These are phyloP conservation scores for Phascolomyces articulosus DNA, from an alignment of 371 early-diverging fungal species.

Conservation along the genomic window DNA sequence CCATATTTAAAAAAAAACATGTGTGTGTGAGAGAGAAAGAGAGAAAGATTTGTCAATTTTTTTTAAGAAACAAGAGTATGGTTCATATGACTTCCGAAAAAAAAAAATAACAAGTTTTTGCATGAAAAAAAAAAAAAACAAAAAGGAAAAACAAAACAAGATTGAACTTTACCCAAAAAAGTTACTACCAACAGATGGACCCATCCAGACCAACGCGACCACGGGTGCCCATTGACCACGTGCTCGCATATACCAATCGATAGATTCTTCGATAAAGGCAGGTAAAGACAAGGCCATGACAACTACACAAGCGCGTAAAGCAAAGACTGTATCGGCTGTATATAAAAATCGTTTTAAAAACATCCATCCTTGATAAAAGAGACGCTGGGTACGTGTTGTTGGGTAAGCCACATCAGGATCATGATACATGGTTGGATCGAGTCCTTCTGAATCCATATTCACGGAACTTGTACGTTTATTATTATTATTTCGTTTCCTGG, in stretches of 20 bases:
- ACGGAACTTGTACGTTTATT: too few species aligned
- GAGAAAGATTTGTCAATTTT: background rate
- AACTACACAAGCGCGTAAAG: slow-evolving; percentile 36
- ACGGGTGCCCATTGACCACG: slow-evolving; percentile 52
- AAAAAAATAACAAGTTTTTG: too few species aligned
- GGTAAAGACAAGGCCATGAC: slow-evolving; percentile 39
- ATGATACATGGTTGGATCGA: slow-evolving; percentile 39
- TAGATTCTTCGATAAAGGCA: slow-evolving; percentile 35
- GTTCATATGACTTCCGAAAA: too few species aligned
- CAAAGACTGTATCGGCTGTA: slow-evolving; percentile 40
- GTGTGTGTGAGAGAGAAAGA: background rate
- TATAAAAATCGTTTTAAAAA: slow-evolving; percentile 30
- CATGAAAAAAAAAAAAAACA: too few species aligned
- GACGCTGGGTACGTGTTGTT: slow-evolving; percentile 26
- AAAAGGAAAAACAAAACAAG: background rate
- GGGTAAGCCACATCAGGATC: slow-evolving; percentile 52
- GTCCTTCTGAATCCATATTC: background rate
- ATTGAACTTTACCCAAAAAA: slow-evolving; percentile 41
- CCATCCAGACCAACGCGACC: slow-evolving; percentile 56
- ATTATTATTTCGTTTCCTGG: background rate
- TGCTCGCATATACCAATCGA: slow-evolving; percentile 36
- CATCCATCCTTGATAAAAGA: slow-evolving; percentile 32
- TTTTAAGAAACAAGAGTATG: too few species aligned
- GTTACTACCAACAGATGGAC: slow-evolving; percentile 49
- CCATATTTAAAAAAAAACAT: background rate